A percentile compares a stretch with the other conserved stretches of the same genome.
phyloP scores from a whole-genome alignment of 2,329 filamentous ascomycete genomes.

The Chaetomiaceae sp. region DNA sequence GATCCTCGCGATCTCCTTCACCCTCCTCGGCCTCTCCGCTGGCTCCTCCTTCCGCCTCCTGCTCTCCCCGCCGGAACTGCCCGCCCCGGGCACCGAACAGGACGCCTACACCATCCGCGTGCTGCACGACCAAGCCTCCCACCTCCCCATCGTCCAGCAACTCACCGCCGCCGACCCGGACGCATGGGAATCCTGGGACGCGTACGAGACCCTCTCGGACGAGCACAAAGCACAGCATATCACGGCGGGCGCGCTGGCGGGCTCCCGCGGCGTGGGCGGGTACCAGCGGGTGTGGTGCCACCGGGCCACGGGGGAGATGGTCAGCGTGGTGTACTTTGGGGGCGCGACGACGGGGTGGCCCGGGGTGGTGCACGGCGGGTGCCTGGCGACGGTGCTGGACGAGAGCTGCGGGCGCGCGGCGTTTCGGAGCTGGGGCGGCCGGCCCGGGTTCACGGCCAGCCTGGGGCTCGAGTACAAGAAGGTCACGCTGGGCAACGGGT shows the following conservation, averaged over 20 bases:
- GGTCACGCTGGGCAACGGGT: constrained; percentile 55
- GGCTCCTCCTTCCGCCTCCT: constrained; percentile 39
- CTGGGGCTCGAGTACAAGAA: constrained; percentile 59
- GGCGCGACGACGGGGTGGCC: constrained; percentile 65
- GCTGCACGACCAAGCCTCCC: constrained; percentile 40
- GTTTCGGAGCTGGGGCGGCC: constrained; percentile 32
- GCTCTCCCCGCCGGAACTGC: constrained; percentile 41
- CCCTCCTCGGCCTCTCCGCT: constrained; percentile 38
- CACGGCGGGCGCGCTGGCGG: constrained; percentile 41
- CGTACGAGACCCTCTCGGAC: constrained; percentile 32
- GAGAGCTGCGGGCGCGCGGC: constrained; percentile 65
- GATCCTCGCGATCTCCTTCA: constrained; percentile 34
- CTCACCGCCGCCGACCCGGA: constrained; percentile 41
- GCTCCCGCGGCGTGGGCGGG: constrained; percentile 40
- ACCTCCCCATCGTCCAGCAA: constrained; percentile 45
- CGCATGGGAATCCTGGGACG: constrained; percentile 35
- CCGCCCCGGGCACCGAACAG: constrained; percentile 36
- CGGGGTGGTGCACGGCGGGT: constrained; percentile 65
- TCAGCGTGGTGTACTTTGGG: constrained; percentile 66
- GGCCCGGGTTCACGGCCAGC: constrained; percentile 49
- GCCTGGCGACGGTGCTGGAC: constrained; percentile 63
- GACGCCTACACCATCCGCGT: constrained; percentile 39
- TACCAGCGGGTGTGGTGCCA: constrained; percentile 58
- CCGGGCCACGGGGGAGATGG: constrained; percentile 49
- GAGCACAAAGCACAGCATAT: constrained; percentile 30